These are phyloP conservation scores for Venturia effusa DNA, from an alignment of 2,329 filamentous ascomycete species.

Conservation along the genomic window DNA sequence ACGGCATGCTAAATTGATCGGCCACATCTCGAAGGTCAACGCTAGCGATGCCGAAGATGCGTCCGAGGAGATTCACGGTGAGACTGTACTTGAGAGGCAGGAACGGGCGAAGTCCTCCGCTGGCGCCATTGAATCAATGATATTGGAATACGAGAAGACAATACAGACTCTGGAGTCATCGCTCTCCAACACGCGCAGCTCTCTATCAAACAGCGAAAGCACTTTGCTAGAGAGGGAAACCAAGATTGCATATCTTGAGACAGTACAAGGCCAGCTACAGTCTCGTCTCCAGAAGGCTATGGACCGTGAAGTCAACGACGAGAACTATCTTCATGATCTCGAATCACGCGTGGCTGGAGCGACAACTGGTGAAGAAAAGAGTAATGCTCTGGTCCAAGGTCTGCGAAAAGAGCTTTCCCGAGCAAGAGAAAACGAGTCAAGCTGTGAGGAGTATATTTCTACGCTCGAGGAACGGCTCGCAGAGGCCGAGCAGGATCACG, in stretches of 20 bases:
- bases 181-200: conserved; percentile 75
- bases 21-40: conserved; percentile 79
- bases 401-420: conserved; percentile 84
- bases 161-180: conserved; percentile 90
- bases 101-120: conserved; percentile 95
- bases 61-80: conserved; percentile 49
- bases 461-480: conserved; percentile 91
- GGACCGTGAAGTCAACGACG: conserved; percentile 84
- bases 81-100: conserved; percentile 73
- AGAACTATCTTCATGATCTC: conserved; percentile 84
- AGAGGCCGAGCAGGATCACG: conserved; percentile 89
- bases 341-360: conserved; percentile 86
- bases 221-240: conserved; percentile 85
- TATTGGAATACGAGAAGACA: conserved; percentile 96
- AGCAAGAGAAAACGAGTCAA: conserved; percentile 78
- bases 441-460: conserved; percentile 92
- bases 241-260: conserved; percentile 86
- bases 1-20: conserved; percentile 89
- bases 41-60: conserved; percentile 42
- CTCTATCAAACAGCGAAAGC: conserved; percentile 75
- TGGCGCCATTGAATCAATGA: conserved; percentile 88
- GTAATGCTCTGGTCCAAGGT: conserved; percentile 71
- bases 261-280: conserved; percentile 82
- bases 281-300: conserved; percentile 82
- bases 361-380: conserved; percentile 85